phyloP scores from a whole-genome alignment of 2,329 filamentous ascomycete genomes.

The Aspergillus alliaceus region DNA sequence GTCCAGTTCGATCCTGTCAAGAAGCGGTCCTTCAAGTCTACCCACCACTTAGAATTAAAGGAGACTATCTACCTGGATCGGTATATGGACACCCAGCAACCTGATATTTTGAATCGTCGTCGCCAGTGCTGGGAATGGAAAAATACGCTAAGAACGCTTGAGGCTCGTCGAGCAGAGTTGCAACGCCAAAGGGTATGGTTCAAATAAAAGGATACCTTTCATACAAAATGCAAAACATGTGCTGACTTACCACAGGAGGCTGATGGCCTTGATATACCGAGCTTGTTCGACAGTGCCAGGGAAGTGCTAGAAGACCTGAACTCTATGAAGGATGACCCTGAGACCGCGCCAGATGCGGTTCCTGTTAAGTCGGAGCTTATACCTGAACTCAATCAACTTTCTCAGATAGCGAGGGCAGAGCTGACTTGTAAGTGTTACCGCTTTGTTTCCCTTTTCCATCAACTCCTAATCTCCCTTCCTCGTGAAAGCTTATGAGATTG shows the following conservation, averaged over 20 bases:
- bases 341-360: slow-evolving; percentile 39
- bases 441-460: background rate
- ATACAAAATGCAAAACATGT: slow-evolving; percentile 11
- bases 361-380: slow-evolving; percentile 44
- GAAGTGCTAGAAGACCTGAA: slow-evolving; percentile 47
- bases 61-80: slow-evolving; percentile 83
- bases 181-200: slow-evolving; percentile 33
- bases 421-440: slow-evolving; percentile 40
- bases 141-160: slow-evolving; percentile 58
- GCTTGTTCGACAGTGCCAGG: slow-evolving; percentile 35
- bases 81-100: slow-evolving; percentile 68
- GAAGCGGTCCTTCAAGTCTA: slow-evolving; percentile 67
- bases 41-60: slow-evolving; percentile 74
- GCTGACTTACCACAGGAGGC: slow-evolving; percentile 15
- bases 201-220: background rate
- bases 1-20: slow-evolving; percentile 67
- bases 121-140: slow-evolving; percentile 75
- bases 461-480: background rate
- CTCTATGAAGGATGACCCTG: slow-evolving; percentile 33
- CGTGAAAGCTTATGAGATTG: background rate
- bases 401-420: slow-evolving; percentile 46
- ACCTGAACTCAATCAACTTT: slow-evolving; percentile 46
- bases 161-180: slow-evolving; percentile 47
- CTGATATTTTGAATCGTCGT: slow-evolving; percentile 63
- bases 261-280: slow-evolving; percentile 30